Evolutionary conservation across 352 stramenopile genomes (phyloP).

Genomic region (Globisporangium echinulatum): DNA sequence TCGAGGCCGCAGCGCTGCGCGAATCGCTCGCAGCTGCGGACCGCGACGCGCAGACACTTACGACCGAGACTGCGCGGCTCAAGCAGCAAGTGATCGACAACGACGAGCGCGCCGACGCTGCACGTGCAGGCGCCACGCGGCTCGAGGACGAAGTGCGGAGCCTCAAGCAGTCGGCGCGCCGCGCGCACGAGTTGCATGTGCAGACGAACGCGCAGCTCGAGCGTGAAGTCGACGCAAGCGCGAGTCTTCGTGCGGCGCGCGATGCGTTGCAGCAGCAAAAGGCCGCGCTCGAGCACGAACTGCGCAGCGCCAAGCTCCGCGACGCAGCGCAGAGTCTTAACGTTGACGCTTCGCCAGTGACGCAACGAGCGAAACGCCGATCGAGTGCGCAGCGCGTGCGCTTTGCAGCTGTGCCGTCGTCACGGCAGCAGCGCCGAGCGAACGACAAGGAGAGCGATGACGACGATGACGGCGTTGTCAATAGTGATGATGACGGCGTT

Average conservation of each 20-base stretch:
- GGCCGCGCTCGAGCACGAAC: slow-evolving; percentile 27
- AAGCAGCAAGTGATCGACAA: slow-evolving; percentile 35
- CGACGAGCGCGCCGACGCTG: slow-evolving; percentile 42
- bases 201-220: slow-evolving; percentile 49
- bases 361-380: background rate
- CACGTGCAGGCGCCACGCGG: slow-evolving; percentile 24
- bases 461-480: too few relatives aligned
- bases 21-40: slow-evolving; percentile 7
- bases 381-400: slow-evolving; percentile 1
- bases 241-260: slow-evolving; percentile 29
- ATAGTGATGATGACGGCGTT: too few relatives aligned
- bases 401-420: slow-evolving; percentile 1
- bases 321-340: slow-evolving; percentile 40
- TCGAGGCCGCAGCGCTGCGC: slow-evolving; percentile 9
- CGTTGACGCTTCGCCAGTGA: background rate
- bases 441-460: background rate
- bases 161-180: slow-evolving; percentile 45
- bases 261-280: slow-evolving; percentile 35
- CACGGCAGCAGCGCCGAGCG: background rate
- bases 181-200: slow-evolving; percentile 58
- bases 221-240: slow-evolving; percentile 41
- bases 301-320: slow-evolving; percentile 31
- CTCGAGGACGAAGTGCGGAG: slow-evolving; percentile 57
- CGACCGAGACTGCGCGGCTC: slow-evolving; percentile 22
- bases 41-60: slow-evolving; percentile 28